Base-by-base conservation (phyloP, 371 early-diverging fungal species). In the Mucor plumbeus region DNA sequence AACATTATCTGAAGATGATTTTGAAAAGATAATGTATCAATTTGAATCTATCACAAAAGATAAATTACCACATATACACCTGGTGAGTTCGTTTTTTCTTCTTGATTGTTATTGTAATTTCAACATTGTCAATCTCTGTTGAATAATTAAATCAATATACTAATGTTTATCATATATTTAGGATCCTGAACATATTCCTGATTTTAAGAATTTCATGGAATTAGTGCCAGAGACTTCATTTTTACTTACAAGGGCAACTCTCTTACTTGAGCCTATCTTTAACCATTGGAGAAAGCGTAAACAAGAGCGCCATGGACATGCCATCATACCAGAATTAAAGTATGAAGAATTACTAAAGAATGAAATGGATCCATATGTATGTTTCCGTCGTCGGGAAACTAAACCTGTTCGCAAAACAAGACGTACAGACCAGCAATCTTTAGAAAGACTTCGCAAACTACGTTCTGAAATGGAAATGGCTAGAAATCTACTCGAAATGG, bases 301-400 rank as follows among this genome's bases (percentile, higher is more conserved):
- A 19, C 61, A 71, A 33, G 73, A 73, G 53, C 56, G 87, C 21
- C 69, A 78, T 38, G 87, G 87, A 53, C 76, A 84, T 55, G 58
- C 87, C 1, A 84, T 96, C 61, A 86, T 85, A 34, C 88, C 95
- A 33, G 70, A 71, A 15, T 70, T 94, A 41, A 90, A 83, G 78
- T 78, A 73, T 62, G 92, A 92, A 65, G 83, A 84, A 36, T 58
- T 77, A 5, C 13, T 60, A 7, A 88, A 88, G 59, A 81, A 89
- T 34, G 97, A 95, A 64, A 78, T 85, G 39, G 95, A 97, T 72
- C 96, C 99, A 0, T 98, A 96, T 74, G 90, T 96, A n/a, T 98
- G 99, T 71, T 98, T 98, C 84, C 92, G 98, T 58, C 90, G 94
- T 50, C 88, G 99, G 36, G 98, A 98, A 75, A 87, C 95, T 59